Percentiles rank a stretch among this genome's conserved stretches.
These are phyloP conservation scores for Ophiocordyceps polyrhachis-furcata DNA, from an alignment of 2,329 filamentous ascomycete genomes.

Conservation along the genomic window DNA sequence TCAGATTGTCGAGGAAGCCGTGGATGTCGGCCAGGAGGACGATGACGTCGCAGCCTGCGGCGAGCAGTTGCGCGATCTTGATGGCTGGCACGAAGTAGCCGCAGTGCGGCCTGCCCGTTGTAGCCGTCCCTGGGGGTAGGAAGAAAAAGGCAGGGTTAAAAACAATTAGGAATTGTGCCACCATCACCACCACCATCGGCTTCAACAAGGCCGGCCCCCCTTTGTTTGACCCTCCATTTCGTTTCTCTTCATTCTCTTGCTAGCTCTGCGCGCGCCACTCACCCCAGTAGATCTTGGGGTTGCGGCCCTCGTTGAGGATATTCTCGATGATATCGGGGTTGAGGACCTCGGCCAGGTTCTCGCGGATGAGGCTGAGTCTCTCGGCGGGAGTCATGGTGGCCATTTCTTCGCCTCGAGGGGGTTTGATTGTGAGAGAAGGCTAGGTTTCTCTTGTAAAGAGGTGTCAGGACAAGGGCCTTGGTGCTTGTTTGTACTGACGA, in stretches of 20 bases:
- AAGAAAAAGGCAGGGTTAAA: neutral
- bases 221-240: neutral
- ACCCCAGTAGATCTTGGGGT: conserved; percentile 74
- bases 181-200: too few relatives aligned
- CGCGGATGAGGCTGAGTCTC: conserved; percentile 56
- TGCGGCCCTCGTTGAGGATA: conserved; percentile 49
- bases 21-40: conserved; percentile 60
- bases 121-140: conserved; percentile 42
- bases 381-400: conserved; percentile 25
- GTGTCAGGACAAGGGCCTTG: neutral
- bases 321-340: conserved; percentile 70
- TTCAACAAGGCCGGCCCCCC: neutral
- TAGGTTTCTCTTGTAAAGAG: neutral
- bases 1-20: conserved; percentile 67
- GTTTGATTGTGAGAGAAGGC: neutral
- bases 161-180: too few relatives aligned
- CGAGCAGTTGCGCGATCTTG: conserved; percentile 77
- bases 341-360: conserved; percentile 66
- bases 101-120: conserved; percentile 73
- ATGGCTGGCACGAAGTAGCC: conserved; percentile 80
- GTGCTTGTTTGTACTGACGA: neutral
- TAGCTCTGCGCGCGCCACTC: conserved; percentile 4
- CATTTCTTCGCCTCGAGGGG: conserved; percentile 5
- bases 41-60: conserved; percentile 66
- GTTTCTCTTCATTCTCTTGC: neutral